Percentiles rank a stretch among this genome's conserved stretches.
Evolutionary conservation across 495 filamentous ascomycete species (phyloP).

Genomic region (Viridothelium virens): DNA sequence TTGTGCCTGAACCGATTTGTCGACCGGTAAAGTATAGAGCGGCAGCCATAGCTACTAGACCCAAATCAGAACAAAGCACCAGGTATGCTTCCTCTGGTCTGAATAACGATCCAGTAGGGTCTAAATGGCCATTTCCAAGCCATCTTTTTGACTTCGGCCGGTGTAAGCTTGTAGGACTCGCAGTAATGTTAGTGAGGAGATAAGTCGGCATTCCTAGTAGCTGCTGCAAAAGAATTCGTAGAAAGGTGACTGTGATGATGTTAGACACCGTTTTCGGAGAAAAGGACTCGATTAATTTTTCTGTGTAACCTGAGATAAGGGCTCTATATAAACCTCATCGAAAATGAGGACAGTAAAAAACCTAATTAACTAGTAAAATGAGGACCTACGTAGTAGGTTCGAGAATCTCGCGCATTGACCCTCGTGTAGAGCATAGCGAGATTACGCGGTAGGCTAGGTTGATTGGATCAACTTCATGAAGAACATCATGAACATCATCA

Average conservation of each 20-base stretch:
- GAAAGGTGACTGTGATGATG: constrained; percentile 13
- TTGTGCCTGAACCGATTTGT: background rate
- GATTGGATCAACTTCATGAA: too few species aligned
- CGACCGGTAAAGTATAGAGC: background rate
- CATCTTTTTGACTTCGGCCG: background rate
- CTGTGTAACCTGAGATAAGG: too few species aligned
- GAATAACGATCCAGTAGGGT: background rate
- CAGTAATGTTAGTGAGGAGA: constrained; percentile 1
- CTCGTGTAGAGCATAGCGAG: too few species aligned
- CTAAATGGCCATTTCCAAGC: background rate
- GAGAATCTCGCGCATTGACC: too few species aligned
- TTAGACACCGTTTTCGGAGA: too few species aligned
- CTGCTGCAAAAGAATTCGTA: constrained; percentile 18
- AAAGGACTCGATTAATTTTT: too few species aligned
- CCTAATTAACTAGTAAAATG: too few species aligned
- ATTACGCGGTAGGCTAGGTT: too few species aligned
- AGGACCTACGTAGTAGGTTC: too few species aligned
- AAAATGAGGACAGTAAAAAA: too few species aligned
- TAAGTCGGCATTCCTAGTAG: constrained; percentile 12
- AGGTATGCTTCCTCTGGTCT: background rate
- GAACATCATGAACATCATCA: too few species aligned
- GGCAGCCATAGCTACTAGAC: background rate
- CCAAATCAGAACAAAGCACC: background rate
- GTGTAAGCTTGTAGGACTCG: background rate
- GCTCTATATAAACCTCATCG: too few species aligned